These are phyloP conservation scores for Irpex sp. DNA, from an alignment of 1,284 basidiomycete genomes.

Conservation along the genomic window DNA sequence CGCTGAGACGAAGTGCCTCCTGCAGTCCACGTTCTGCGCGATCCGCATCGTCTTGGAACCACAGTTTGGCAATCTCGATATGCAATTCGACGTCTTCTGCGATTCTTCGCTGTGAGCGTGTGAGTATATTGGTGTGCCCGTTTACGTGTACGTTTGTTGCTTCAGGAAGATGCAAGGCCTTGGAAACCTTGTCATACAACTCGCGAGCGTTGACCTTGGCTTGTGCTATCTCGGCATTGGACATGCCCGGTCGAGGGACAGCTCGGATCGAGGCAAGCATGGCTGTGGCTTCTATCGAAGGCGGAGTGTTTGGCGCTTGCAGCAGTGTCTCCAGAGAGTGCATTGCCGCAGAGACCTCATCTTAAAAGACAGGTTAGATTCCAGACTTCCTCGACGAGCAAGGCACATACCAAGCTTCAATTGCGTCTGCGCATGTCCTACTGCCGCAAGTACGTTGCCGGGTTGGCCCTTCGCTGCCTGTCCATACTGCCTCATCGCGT, in stretches of 20 bases:
- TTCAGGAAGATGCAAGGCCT: constrained; percentile 57
- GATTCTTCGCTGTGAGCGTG: constrained; percentile 49
- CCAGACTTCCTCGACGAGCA: neutral
- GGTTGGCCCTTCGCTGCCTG: constrained; percentile 73
- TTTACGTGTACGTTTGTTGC: constrained; percentile 39
- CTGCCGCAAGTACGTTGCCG: constrained; percentile 72
- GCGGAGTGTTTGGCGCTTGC: constrained; percentile 58
- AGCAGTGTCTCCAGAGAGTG: constrained; percentile 85
- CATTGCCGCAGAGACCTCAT: constrained; percentile 76
- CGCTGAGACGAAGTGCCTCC: constrained; percentile 66
- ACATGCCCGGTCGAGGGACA: constrained; percentile 75
- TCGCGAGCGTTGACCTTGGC: constrained; percentile 77
- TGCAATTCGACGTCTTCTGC: constrained; percentile 81
- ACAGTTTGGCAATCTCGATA: constrained; percentile 82
- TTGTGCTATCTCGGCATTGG: constrained; percentile 64
- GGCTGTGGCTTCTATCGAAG: constrained; percentile 78
- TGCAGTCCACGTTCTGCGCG: constrained; percentile 70
- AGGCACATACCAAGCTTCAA: constrained; percentile 64
- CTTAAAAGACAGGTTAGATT: constrained; percentile 31
- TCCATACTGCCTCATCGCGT: constrained; percentile 75
- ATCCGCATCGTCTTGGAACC: constrained; percentile 79
- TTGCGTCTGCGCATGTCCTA: constrained; percentile 86
- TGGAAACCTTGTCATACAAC: constrained; percentile 74
- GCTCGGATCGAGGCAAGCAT: constrained; percentile 86
- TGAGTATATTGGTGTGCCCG: constrained; percentile 20